Conservation (phyloP, 2,329 filamentous ascomycete species). For the Fusarium palustre region DNA sequence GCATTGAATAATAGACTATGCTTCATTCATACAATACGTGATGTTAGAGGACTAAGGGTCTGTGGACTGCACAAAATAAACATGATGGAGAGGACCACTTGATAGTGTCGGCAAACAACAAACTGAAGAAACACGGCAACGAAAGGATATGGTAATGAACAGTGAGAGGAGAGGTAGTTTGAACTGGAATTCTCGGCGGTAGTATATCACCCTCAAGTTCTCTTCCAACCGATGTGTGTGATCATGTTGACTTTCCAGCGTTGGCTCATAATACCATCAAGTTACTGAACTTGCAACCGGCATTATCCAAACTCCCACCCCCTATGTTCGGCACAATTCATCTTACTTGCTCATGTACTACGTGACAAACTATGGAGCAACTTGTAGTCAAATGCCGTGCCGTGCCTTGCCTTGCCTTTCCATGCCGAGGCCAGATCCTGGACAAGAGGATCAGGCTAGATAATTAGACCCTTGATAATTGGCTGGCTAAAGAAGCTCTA, state of each 20-base stretch:
- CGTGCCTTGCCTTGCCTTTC: constrained; percentile 5
- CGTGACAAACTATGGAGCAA: not conserved
- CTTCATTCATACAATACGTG: not conserved
- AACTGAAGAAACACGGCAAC: no score
- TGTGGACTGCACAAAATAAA: no score
- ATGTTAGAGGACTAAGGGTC: no score
- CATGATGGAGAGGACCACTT: no score
- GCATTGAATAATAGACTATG: not conserved
- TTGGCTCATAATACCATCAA: no score
- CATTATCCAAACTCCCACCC: not conserved
- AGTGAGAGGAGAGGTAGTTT: no score
- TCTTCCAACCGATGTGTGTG: not conserved
- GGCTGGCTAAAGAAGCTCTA: constrained; percentile 5
- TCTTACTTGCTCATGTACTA: not conserved
- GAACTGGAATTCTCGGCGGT: no score
- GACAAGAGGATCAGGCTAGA: constrained; percentile 8
- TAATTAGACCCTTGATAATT: constrained; percentile 26
- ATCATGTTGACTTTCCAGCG: not conserved
- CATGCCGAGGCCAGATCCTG: constrained; percentile 7
- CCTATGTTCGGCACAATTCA: not conserved
- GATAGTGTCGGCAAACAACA: no score
- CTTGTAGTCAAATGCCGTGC: constrained; percentile 8
- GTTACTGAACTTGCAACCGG: no score
- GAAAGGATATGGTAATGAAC: no score
- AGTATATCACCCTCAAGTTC: no score